Base-by-base conservation (phyloP, 768 basidiomycete species). In the Boletus tylopilopsis region DNA sequence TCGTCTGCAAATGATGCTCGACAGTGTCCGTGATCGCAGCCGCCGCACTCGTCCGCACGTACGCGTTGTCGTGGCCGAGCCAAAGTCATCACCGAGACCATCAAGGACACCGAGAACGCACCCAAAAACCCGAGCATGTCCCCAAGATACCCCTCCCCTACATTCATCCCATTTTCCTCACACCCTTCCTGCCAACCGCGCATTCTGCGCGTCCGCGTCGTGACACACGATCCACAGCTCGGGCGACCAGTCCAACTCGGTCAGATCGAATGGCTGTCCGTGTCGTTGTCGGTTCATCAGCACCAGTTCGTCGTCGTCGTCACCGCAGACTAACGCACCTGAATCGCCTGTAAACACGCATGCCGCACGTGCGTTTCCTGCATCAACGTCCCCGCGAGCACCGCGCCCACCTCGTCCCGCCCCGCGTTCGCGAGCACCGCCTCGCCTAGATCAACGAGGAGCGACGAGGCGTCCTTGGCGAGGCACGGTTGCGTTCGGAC, bases 181-280 rank as follows among this genome's bases (percentile, higher is more conserved):
- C 27, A 27, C 27, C 27, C 27, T 7, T 8, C 27, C 11, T 11
- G 27, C 27, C 27, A 27, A 27, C 8, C 27, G 27, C 27, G 4
- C 27, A 27, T 27, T 27, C 27, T 27, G 91, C 58, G 93, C 91
- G 54, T 88, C 85, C 45, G 82, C 84, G 50, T 98, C 95, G 56
- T 97, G 92, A 45, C 79, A 84, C 5, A 87, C 88, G 34, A 97
- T 76, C 83, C 90, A 90, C 1, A 99, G 67, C 62, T 90, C 84
- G 0, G 88, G 81, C 2, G 87, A 90, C 87, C 94, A 99, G 53
- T 96, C 94, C 30, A 92, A 66, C 41, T 98, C 95, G 0, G 94
- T 97, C 41, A 98, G 67, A 68, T 98, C 95, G 56, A 98, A 87
- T 0, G 93, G 87, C 91, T 97, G 51, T 2, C n/a, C n/a, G n/a